phyloP scores from a whole-genome alignment of 1,139 yeast genomes.

The Saccharomyces hybrid region DNA sequence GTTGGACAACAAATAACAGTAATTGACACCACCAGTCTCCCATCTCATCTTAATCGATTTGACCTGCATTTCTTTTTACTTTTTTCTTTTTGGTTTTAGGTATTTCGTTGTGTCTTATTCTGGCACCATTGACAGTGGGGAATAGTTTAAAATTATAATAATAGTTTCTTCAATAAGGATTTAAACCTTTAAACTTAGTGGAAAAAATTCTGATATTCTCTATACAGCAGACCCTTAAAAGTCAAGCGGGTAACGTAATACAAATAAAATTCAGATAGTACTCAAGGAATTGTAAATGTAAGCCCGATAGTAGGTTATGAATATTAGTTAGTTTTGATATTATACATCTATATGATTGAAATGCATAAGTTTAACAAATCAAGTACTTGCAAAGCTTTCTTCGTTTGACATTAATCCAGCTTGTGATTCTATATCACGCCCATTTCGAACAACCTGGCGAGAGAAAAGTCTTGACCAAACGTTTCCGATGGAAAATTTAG shows the following conservation, averaged over 20 bases:
- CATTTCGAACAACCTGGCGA: neutral
- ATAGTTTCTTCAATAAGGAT: neutral
- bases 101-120: neutral
- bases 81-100: neutral
- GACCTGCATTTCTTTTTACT: conserved; percentile 60
- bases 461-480: neutral
- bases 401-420: conserved; percentile 1
- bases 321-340: neutral
- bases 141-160: neutral
- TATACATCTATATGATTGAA: neutral
- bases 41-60: conserved; percentile 86
- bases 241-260: neutral
- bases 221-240: neutral
- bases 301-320: neutral
- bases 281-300: too few species aligned
- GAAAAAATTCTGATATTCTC: neutral
- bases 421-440: conserved; percentile 10
- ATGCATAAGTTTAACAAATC: neutral
- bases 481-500: neutral
- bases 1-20: conserved; percentile 75
- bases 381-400: neutral
- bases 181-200: neutral
- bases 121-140: neutral
- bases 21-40: conserved; percentile 82
- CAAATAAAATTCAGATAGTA: neutral